phyloP scores from a whole-genome alignment of 2,329 filamentous ascomycete species.

The Cyanodermella asteris region DNA sequence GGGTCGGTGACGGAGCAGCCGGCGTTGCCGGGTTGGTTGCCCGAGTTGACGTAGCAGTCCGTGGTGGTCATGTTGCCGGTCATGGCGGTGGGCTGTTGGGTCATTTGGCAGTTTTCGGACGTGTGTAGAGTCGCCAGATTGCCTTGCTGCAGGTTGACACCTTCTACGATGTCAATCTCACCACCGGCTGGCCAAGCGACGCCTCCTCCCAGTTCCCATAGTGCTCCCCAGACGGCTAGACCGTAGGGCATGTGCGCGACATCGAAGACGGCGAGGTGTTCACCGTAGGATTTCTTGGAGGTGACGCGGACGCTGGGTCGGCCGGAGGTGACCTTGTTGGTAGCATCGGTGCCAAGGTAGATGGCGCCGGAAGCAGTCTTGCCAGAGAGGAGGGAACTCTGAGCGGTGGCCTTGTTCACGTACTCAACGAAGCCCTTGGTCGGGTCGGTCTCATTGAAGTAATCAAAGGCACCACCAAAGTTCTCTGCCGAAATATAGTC shows the following conservation, averaged over 20 bases:
- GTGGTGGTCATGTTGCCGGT: conserved; percentile 24
- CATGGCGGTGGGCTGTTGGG: conserved; percentile 23
- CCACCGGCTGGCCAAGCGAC: conserved; percentile 42
- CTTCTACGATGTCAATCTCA: conserved; percentile 66
- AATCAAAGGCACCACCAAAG: conserved; percentile 29
- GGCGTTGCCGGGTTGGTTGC: conserved; percentile 20
- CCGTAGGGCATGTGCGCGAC: conserved; percentile 25
- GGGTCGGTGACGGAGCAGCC: conserved; percentile 38
- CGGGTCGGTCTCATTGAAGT: conserved; percentile 24
- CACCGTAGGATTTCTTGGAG: conserved; percentile 21
- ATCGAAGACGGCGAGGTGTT: conserved; percentile 25
- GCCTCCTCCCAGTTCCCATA: conserved; percentile 18
- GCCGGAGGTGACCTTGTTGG: conserved; percentile 15
- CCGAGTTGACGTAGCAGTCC: conserved; percentile 34
- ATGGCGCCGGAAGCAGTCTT: too few species aligned
- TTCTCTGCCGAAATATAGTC: conserved; percentile 22
- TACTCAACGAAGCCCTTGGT: conserved; percentile 30
- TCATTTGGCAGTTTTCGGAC: conserved; percentile 34
- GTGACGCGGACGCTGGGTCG: conserved; percentile 24
- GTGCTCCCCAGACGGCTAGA: conserved; percentile 30
- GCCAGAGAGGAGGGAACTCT: conserved; percentile 4
- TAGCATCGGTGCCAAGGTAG: conserved; percentile 30
- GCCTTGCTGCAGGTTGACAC: conserved; percentile 39
- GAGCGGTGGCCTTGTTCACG: conserved; percentile 6
- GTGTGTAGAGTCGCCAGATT: conserved; percentile 51